A percentile compares a stretch with the other conserved stretches of the same genome.
These are phyloP conservation scores for Quercus glauca DNA, from an alignment of 306 rosid species.

Conservation along the genomic window DNA sequence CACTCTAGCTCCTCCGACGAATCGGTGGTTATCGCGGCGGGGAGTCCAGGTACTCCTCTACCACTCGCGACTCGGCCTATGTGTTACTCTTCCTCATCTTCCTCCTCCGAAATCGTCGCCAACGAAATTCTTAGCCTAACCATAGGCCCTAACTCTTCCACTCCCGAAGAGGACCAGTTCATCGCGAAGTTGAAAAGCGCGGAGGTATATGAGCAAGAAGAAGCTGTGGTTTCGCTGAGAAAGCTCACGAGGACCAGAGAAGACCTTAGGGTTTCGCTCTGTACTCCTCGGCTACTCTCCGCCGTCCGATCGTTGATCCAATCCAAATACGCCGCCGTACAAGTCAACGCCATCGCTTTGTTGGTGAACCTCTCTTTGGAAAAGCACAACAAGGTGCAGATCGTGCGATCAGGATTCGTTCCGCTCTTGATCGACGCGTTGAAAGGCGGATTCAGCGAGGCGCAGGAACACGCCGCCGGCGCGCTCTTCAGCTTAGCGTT, in stretches of 20 bases:
- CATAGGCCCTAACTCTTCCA: conserved; percentile 33
- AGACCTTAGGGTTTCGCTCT: conserved; percentile 54
- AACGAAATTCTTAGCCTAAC: conserved; percentile 28
- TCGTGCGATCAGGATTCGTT: conserved; percentile 78
- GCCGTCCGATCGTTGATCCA: conserved; percentile 40
- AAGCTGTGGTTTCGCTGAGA: conserved; percentile 52
- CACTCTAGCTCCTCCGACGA: conserved; percentile 54
- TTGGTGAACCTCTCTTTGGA: conserved; percentile 82
- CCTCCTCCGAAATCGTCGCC: conserved; percentile 44
- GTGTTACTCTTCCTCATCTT: conserved; percentile 60
- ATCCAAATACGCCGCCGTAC: conserved; percentile 62
- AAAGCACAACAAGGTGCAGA: conserved; percentile 74
- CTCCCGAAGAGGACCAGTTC: conserved; percentile 38
- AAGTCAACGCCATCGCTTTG: conserved; percentile 72
- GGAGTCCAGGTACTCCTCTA: conserved; percentile 54
- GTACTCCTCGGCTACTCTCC: conserved; percentile 49
- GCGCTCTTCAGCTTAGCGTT: conserved; percentile 80
- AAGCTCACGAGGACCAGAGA: conserved; percentile 56
- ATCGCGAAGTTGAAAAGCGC: conserved; percentile 45
- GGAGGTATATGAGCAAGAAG: conserved; percentile 70
- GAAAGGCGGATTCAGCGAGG: conserved; percentile 57
- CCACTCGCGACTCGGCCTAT: conserved; percentile 73
- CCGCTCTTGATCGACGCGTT: conserved; percentile 63
- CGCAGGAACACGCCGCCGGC: conserved; percentile 98
- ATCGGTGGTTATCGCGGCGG: conserved; percentile 32